These are phyloP conservation scores for Cryptococcus depauperatus DNA, from an alignment of 1,284 basidiomycete genomes.

Conservation along the genomic window DNA sequence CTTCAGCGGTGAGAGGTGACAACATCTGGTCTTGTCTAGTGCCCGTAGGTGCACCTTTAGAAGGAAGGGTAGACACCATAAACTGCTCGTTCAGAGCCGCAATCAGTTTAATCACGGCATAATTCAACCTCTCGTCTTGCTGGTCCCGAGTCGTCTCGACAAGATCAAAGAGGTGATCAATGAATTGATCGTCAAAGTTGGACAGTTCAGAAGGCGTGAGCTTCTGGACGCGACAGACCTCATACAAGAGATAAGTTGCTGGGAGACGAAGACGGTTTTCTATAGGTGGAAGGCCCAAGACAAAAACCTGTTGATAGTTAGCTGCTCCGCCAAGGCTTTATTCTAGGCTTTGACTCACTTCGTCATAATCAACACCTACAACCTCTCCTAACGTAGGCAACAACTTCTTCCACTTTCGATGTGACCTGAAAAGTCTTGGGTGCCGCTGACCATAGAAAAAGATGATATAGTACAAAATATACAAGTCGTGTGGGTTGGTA, in stretches of 20 bases:
- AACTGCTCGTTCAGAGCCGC: slow-evolving; percentile 97
- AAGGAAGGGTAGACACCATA: slow-evolving; percentile 64
- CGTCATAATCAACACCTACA: slow-evolving; percentile 40
- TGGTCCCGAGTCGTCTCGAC: slow-evolving; percentile 84
- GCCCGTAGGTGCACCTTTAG: slow-evolving; percentile 6
- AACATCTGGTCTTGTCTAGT: not conserved
- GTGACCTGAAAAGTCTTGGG: slow-evolving; percentile 61
- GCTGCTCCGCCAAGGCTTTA: not conserved
- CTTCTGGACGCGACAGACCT: slow-evolving; percentile 83
- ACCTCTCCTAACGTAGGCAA: slow-evolving; percentile 63
- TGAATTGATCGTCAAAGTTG: slow-evolving; percentile 72
- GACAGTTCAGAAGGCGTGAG: slow-evolving; percentile 60
- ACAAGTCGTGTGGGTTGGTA: slow-evolving; percentile 78
- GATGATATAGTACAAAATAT: slow-evolving; percentile 71
- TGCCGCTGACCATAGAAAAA: slow-evolving; percentile 66
- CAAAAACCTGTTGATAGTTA: slow-evolving; percentile 20
- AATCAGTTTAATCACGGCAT: slow-evolving; percentile 84
- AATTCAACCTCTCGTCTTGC: slow-evolving; percentile 86
- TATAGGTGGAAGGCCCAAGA: slow-evolving; percentile 52
- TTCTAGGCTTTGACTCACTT: slow-evolving; percentile 21
- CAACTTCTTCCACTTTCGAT: slow-evolving; percentile 73
- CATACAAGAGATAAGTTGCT: slow-evolving; percentile 70
- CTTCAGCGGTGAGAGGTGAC: not conserved
- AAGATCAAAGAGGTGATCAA: slow-evolving; percentile 84
- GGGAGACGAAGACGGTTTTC: slow-evolving; percentile 68